Evolutionary conservation across 2,329 filamentous ascomycete species (phyloP).

Genomic region (Chalaropsis thielavioides): DNA sequence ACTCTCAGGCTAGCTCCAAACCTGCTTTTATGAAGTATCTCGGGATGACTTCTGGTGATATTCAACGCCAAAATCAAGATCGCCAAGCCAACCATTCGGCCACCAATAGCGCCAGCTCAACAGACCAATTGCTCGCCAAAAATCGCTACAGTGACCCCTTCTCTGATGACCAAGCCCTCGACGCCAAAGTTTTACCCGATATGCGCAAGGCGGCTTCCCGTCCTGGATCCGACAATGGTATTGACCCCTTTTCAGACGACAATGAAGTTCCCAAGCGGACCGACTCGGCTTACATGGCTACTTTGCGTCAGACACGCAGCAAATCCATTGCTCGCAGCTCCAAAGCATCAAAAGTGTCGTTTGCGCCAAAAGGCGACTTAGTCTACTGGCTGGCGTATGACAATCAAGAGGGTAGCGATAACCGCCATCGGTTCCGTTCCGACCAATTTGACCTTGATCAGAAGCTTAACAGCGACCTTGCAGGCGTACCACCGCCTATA

Average conservation of each 20-base stretch:
- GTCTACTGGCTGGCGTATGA: constrained; percentile 29
- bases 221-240: constrained; percentile 22
- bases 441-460: constrained; percentile 51
- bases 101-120: constrained; percentile 25
- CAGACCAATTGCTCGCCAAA: constrained; percentile 29
- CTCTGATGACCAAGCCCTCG: constrained; percentile 32
- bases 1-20: constrained; percentile 20
- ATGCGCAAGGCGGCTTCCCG: constrained; percentile 1
- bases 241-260: constrained; percentile 33
- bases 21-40: constrained; percentile 33
- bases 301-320: constrained; percentile 36
- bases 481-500: constrained; percentile 18
- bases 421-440: constrained; percentile 44
- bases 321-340: constrained; percentile 25
- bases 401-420: constrained; percentile 30
- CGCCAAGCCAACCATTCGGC: constrained; percentile 23
- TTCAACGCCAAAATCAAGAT: constrained; percentile 27
- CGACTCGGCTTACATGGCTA: constrained; percentile 32
- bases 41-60: constrained; percentile 30
- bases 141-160: constrained; percentile 33
- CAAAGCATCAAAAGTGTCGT: constrained; percentile 21
- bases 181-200: constrained; percentile 22
- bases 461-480: neutral
- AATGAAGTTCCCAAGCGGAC: constrained; percentile 30
- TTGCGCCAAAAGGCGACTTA: constrained; percentile 25